phyloP scores from a whole-genome alignment of 441 rosid species.

The Adansonia grandidieri region DNA sequence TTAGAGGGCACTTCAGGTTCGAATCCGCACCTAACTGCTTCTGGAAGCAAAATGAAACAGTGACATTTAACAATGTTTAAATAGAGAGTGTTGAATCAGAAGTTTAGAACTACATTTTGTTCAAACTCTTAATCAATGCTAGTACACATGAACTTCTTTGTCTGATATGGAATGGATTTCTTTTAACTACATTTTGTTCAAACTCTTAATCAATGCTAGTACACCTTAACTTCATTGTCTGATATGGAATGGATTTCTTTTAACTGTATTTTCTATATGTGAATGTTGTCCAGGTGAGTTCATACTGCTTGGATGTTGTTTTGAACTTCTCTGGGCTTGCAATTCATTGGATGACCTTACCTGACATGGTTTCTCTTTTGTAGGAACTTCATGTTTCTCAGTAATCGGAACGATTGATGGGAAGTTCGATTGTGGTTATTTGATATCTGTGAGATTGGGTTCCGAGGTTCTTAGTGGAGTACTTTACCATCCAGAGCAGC shows the following conservation, averaged over 20 bases:
- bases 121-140: conserved; percentile 5
- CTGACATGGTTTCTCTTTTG: background rate
- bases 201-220: conserved; percentile 6
- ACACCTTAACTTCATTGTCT: background rate
- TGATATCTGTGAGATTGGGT: conserved; percentile 80
- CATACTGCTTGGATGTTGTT: background rate
- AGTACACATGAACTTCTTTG: background rate
- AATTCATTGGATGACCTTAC: background rate
- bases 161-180: background rate
- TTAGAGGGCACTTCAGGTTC: background rate
- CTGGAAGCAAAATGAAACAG: conserved; percentile 4
- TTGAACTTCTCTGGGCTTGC: background rate
- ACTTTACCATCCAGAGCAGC: conserved; percentile 69
- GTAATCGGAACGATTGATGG: conserved; percentile 81
- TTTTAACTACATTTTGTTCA: background rate
- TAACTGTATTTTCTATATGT: background rate
- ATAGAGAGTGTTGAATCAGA: background rate
- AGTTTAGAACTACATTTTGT: background rate
- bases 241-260: background rate
- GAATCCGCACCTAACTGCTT: background rate
- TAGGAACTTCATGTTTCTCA: conserved; percentile 55
- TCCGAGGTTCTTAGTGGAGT: conserved; percentile 82
- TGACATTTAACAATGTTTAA: background rate
- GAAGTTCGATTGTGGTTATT: conserved; percentile 91
- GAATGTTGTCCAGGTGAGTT: background rate